These are phyloP conservation scores for Oryza brachyantha DNA, from an alignment of 176 grass and related monocot genomes.

Conservation along the genomic window DNA sequence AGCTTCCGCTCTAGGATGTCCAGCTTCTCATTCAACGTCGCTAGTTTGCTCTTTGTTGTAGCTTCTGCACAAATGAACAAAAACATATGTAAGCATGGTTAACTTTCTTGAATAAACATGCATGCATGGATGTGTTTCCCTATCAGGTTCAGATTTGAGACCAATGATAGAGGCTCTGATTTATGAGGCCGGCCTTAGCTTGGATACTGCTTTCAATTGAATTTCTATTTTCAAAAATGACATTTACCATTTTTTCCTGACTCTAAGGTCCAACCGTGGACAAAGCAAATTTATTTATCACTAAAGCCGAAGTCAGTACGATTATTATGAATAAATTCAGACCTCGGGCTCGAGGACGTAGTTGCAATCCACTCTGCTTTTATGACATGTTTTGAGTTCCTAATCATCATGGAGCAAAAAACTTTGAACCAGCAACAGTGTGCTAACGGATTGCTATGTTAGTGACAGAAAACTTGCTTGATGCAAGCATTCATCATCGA, in stretches of 20 bases:
- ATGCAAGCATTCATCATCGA: neutral
- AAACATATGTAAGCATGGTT: neutral
- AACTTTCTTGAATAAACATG: neutral
- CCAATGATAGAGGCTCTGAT: neutral
- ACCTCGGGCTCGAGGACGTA: no score
- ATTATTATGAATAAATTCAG: no score
- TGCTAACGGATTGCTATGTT: no score
- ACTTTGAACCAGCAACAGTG: neutral
- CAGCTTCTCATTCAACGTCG: slow-evolving; percentile 80
- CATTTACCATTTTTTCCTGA: no score
- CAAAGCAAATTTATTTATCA: no score
- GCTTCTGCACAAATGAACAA: slow-evolving; percentile 42
- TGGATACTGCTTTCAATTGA: no score
- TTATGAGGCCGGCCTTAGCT: no score
- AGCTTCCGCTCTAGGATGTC: slow-evolving; percentile 84
- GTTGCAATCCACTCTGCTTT: neutral
- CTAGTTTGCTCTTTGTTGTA: slow-evolving; percentile 94
- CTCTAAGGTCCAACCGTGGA: no score
- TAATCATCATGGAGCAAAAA: neutral
- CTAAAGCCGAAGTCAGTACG: no score
- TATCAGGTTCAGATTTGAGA: neutral
- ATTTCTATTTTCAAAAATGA: no score
- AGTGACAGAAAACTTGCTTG: neutral
- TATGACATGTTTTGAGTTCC: neutral
- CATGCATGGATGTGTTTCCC: neutral